Evolutionary conservation across 768 basidiomycete species (phyloP).

Genomic region (Mycena indigotica): DNA sequence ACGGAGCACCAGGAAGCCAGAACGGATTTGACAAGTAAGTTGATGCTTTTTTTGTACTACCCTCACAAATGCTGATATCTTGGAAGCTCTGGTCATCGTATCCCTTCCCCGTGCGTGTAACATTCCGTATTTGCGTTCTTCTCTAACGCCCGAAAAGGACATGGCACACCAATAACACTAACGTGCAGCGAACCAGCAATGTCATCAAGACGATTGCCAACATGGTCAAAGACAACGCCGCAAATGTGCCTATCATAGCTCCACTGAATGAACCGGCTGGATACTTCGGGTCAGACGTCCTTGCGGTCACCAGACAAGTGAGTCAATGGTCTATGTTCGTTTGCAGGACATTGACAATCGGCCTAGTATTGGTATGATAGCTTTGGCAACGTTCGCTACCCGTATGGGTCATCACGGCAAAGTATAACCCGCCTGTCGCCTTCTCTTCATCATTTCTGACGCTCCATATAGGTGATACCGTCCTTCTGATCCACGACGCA

Average conservation of each 20-base stretch:
- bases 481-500: conserved; percentile 75
- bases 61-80: too few species aligned
- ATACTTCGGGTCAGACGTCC: not conserved
- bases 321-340: not conserved
- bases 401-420: conserved; percentile 43
- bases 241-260: conserved; percentile 50
- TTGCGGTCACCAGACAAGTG: not conserved
- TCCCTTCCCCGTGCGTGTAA: conserved; percentile 51
- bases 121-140: not conserved
- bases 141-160: conserved; percentile 33
- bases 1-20: conserved; percentile 76
- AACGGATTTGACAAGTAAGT: conserved; percentile 88
- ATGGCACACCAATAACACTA: conserved; percentile 70
- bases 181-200: conserved; percentile 63
- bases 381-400: conserved; percentile 44
- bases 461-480: conserved; percentile 40
- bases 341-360: not conserved
- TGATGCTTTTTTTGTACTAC: too few species aligned
- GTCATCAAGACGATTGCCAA: conserved; percentile 48
- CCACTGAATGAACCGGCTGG: conserved; percentile 47
- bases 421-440: conserved; percentile 23
- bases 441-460: too few species aligned
- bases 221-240: conserved; percentile 39
- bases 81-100: conserved; percentile 69
- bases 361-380: conserved; percentile 52